phyloP scores from a whole-genome alignment of 1,284 basidiomycete species.

The Meripilus lineatus region DNA sequence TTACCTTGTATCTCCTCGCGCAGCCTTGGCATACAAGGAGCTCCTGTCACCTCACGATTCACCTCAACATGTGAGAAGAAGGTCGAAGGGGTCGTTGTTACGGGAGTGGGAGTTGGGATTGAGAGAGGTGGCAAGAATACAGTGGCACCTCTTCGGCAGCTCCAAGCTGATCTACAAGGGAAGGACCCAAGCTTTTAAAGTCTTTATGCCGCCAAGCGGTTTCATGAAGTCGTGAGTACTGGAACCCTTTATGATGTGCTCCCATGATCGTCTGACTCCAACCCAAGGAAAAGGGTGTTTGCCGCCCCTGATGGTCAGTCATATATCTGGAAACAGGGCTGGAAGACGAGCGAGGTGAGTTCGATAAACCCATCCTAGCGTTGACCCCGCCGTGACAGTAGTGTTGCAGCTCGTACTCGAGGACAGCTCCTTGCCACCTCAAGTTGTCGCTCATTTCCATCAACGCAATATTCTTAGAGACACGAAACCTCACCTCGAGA shows the following conservation, averaged over 20 bases:
- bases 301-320: constrained; percentile 5
- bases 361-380: too few species aligned
- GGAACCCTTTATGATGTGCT: too few species aligned
- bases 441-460: not conserved
- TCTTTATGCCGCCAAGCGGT: not conserved
- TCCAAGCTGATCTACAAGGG: constrained; percentile 2
- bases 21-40: not conserved
- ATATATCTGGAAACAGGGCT: constrained; percentile 5
- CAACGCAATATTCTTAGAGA: constrained; percentile 3
- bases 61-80: too few species aligned
- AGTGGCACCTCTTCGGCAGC: constrained; percentile 3
- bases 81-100: not conserved
- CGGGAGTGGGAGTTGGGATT: too few species aligned
- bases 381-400: too few species aligned
- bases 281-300: constrained; percentile 1
- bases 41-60: too few species aligned
- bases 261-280: too few species aligned
- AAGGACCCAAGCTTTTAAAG: not conserved
- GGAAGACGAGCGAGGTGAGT: not conserved
- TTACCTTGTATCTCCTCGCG: not conserved
- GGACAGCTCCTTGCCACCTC: not conserved
- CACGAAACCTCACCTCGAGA: constrained; percentile 3
- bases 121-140: constrained; percentile 3
- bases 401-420: constrained; percentile 8
- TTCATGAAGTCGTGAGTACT: not conserved